Base-by-base conservation (phyloP, 306 rosid genomes). In the Lotus japonicus region DNA sequence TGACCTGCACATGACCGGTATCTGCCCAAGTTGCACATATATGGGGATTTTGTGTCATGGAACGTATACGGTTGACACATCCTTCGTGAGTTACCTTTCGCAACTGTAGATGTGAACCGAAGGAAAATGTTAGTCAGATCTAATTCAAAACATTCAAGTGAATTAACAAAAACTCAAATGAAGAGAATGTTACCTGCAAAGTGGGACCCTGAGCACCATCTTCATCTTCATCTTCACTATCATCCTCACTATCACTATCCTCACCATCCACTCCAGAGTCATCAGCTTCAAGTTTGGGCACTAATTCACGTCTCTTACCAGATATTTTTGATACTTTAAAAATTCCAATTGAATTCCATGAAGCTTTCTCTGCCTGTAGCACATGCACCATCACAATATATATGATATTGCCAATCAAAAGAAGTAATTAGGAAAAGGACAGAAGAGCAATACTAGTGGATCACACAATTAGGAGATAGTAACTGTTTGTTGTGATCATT, bases 21-120 rank as follows among this genome's bases (percentile, higher is more conserved):
- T 94, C 98, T 13, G 87, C 84, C 98, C 98, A 94, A 65, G 95
- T 79, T 62, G 98, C 98, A 84, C 90, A 94, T 61, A 90, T 88
- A 51, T 86, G 92, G 16, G 97, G 96, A 62, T 77, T 85, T 89
- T 94, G 97, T 41, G 88, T 19, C 98, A 94, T 94, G 73, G 95
- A 71, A 39, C 98, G 96, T 68, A 90, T 86, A 43, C 98, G 87
- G 79, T 94, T 90, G 59, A 94, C 60, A 68, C 90, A 68, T 55
- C 98, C 97, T 78, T 85, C 88, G 43, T 94, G 96, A 46, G 89
- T 77, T 77, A 90, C 87, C 86, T 86, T 90, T 36, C 84, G 88
- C 82, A 94, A 64, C 98, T 94, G 83, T 31, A 66, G 58, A 74
- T 59, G 52, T 6, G 42, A 80, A 77, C 71, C 62, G 12, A 70